Base-by-base conservation (phyloP, 2,329 filamentous ascomycete species). In the Cryphonectria carpinicola region DNA sequence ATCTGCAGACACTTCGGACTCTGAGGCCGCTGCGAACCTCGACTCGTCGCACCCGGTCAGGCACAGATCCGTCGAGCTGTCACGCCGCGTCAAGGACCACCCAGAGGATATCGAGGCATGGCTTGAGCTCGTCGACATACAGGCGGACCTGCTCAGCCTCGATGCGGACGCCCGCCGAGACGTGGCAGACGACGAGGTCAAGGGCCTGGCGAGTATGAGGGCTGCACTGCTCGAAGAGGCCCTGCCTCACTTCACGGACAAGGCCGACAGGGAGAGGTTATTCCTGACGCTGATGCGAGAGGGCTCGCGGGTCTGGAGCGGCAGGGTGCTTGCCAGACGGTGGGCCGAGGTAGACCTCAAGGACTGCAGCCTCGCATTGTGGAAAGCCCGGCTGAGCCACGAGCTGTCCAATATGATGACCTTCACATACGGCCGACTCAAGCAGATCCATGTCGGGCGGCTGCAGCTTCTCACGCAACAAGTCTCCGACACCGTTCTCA, bases 191-290 rank as follows among this genome's bases (percentile, higher is more conserved):
- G 88, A 90, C 3, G 92, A 96, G 76, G 82, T 84, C 66, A 87
- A 86, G 72, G 91, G 91, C 73, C 88, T 93, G 68, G 90, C 93
- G 4, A 92, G 96, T 73, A 89, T 97, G 69, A 95, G 93, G 74
- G 82, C 97, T 2, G 89, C 91, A 1, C 88, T 97, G 72, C 93
- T 95, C 72, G 89, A 95, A 74, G 90, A 93, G 72, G 95, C 95
- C 0, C 79, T 97, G 10, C 81, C 84, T 14, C 87, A 91, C 62
- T 84, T 88, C 7, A 74, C 74, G 4, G 78, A 79, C 0, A 80
- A 82, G 0, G 75, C 82, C 49, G 85, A 86, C 58, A 86, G 87
- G 22, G 87, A 92, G 71, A 82, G 81, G 11, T 83, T 98, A 0
- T 79, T 94, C 8, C 79, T 92, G 13, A 89, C 88, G 4, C 84